Evolutionary conservation across 495 filamentous ascomycete species (phyloP).

Genomic region (Cercophora samala): DNA sequence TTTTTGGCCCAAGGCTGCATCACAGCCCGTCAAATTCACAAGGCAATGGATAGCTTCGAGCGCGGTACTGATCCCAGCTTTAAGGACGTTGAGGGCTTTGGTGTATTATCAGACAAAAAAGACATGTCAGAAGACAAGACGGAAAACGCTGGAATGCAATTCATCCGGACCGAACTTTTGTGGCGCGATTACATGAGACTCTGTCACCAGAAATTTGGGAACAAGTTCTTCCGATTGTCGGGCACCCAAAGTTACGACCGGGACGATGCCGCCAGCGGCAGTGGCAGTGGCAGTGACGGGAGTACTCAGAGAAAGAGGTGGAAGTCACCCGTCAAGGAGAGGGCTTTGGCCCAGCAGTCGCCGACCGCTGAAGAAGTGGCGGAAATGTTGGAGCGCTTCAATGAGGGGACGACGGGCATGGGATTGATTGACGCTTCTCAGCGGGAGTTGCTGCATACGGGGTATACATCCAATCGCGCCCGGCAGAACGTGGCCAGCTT

Average conservation of each 20-base stretch:
- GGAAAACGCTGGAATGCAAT: conserved; percentile 64
- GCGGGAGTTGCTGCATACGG: conserved; percentile 65
- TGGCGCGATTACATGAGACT: conserved; percentile 78
- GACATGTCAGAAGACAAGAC: conserved; percentile 31
- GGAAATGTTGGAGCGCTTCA: conserved; percentile 48
- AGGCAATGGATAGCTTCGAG: conserved; percentile 59
- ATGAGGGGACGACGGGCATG: conserved; percentile 61
- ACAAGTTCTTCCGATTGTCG: conserved; percentile 55
- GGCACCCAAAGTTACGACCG: conserved; percentile 52
- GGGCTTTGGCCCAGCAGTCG: conserved; percentile 28
- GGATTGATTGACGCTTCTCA: conserved; percentile 69
- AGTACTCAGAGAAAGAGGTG: conserved; percentile 33
- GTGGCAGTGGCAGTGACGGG: background rate
- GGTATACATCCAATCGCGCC: conserved; percentile 68
- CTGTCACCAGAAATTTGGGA: conserved; percentile 60
- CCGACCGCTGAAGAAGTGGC: conserved; percentile 34
- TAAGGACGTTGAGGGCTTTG: conserved; percentile 47
- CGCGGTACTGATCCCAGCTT: conserved; percentile 46
- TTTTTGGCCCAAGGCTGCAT: conserved; percentile 67
- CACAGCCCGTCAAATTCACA: conserved; percentile 63
- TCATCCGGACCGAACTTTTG: conserved; percentile 64
- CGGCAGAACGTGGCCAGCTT: conserved; percentile 70
- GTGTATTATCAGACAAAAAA: conserved; percentile 27
- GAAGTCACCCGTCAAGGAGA: conserved; percentile 32
- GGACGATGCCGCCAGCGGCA: conserved; percentile 3